phyloP scores from a whole-genome alignment of 257 asterid genomes.

The Cynanchum wilfordii region DNA sequence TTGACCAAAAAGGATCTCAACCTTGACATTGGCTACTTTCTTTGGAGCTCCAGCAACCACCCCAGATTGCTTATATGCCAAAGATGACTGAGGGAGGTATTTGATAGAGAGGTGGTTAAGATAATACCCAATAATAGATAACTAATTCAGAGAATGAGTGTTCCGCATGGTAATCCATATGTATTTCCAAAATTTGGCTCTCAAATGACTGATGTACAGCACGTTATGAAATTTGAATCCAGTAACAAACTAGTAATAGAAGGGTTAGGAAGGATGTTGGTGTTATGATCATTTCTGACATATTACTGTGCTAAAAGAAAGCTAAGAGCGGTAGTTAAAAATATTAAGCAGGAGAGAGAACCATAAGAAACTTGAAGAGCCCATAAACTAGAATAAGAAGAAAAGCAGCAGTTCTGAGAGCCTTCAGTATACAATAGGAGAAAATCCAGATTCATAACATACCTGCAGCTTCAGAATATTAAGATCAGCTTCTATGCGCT shows the following conservation, averaged over 20 bases:
- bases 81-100: not conserved
- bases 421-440: not conserved
- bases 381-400: not conserved
- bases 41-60: not conserved
- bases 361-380: not conserved
- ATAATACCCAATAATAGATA: not conserved
- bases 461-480: constrained; percentile 80
- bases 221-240: not conserved
- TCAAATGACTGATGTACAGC: not conserved
- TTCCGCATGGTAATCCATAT: not conserved
- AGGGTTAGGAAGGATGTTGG: too few relatives aligned
- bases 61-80: not conserved
- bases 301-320: not conserved
- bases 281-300: not conserved
- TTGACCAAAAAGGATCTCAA: not conserved
- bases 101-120: not conserved
- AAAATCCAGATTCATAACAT: not conserved
- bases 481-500: constrained; percentile 89
- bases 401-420: not conserved
- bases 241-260: not conserved
- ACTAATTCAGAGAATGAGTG: not conserved
- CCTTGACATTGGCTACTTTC: too few relatives aligned
- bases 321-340: too few relatives aligned
- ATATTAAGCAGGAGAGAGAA: not conserved
- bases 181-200: not conserved